A percentile compares a stretch with the other conserved stretches of the same genome.
These are phyloP conservation scores for Fusarium hostae DNA, from an alignment of 2,329 filamentous ascomycete genomes.

Conservation along the genomic window DNA sequence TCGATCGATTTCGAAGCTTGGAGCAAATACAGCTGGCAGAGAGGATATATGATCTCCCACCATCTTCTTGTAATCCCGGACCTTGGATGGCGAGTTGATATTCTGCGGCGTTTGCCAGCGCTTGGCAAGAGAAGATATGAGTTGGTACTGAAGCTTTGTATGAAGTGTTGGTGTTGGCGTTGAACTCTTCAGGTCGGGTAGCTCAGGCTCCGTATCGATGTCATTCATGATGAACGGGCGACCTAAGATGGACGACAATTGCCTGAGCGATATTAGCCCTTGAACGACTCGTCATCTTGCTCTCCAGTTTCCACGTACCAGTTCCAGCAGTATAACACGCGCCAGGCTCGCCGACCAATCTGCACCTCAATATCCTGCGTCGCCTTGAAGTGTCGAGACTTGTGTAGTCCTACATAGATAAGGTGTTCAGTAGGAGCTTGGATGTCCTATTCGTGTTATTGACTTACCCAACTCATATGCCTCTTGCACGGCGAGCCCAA, in stretches of 20 bases:
- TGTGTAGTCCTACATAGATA: not conserved
- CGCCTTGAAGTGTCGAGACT: not conserved
- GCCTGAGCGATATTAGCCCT: not conserved
- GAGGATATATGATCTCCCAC: not conserved
- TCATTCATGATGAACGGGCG: constrained; percentile 13
- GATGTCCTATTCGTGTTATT: accelerated
- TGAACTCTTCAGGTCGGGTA: accelerated
- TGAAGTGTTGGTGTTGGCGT: not conserved
- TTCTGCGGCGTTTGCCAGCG: constrained; percentile 17
- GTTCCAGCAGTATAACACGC: constrained; percentile 12
- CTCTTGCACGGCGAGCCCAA: constrained; percentile 5
- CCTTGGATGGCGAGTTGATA: not conserved
- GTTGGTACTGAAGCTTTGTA: constrained; percentile 11
- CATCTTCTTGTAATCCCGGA: not conserved
- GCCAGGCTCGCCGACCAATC: constrained; percentile 13
- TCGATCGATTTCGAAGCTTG: too few species aligned
- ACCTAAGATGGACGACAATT: not conserved
- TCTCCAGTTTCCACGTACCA: not conserved
- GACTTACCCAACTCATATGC: constrained; percentile 9
- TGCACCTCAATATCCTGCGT: not conserved
- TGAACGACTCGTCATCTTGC: accelerated
- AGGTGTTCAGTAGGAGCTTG: not conserved
- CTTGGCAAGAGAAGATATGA: constrained; percentile 10
- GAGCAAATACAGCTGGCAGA: not conserved
- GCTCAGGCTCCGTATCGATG: not conserved